Conservation (phyloP, 192 early-diverging fungal genomes). For the Pilobolus umbonatus region DNA sequence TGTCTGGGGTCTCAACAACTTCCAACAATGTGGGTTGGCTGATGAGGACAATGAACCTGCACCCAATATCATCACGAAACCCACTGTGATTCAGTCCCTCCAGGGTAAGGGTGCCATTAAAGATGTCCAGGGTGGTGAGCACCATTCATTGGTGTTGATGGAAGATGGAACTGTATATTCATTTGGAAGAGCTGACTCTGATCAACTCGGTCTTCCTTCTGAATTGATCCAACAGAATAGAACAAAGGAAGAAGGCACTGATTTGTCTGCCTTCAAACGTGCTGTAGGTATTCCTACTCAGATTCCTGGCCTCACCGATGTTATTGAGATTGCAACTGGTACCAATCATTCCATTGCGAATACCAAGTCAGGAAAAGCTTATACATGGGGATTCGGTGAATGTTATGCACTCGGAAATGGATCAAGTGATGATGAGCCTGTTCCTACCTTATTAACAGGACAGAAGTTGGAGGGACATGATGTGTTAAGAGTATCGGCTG, state of each 20-base stretch:
- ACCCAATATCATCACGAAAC: slow-evolving; percentile 48
- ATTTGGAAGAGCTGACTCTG: slow-evolving; percentile 82
- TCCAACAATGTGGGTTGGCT: slow-evolving; percentile 76
- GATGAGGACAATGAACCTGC: slow-evolving; percentile 20
- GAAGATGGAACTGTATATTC: slow-evolving; percentile 68
- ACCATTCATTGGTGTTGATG: slow-evolving; percentile 77
- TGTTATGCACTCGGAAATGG: slow-evolving; percentile 80
- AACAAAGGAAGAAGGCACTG: slow-evolving; percentile 1
- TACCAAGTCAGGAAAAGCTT: slow-evolving; percentile 55
- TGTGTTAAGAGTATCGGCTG: slow-evolving; percentile 61
- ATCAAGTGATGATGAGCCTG: slow-evolving; percentile 65
- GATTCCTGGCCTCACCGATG: slow-evolving; percentile 37
- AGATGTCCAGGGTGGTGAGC: slow-evolving; percentile 76
- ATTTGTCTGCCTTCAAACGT: slow-evolving; percentile 40
- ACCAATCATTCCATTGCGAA: slow-evolving; percentile 52
- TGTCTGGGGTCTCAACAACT: slow-evolving; percentile 89
- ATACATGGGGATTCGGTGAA: slow-evolving; percentile 89
- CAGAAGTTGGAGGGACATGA: slow-evolving; percentile 64
- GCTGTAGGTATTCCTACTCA: slow-evolving; percentile 54
- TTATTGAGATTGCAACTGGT: slow-evolving; percentile 52
- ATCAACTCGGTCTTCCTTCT: slow-evolving; percentile 72
- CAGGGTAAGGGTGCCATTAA: slow-evolving; percentile 38
- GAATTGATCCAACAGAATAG: slow-evolving; percentile 32
- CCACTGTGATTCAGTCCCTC: slow-evolving; percentile 52
- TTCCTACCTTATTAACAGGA: slow-evolving; percentile 57